Percentiles rank a stretch among this genome's conserved stretches.
Conservation (phyloP, 2,329 filamentous ascomycete species). For the Fusarium sterilihyphosum region DNA sequence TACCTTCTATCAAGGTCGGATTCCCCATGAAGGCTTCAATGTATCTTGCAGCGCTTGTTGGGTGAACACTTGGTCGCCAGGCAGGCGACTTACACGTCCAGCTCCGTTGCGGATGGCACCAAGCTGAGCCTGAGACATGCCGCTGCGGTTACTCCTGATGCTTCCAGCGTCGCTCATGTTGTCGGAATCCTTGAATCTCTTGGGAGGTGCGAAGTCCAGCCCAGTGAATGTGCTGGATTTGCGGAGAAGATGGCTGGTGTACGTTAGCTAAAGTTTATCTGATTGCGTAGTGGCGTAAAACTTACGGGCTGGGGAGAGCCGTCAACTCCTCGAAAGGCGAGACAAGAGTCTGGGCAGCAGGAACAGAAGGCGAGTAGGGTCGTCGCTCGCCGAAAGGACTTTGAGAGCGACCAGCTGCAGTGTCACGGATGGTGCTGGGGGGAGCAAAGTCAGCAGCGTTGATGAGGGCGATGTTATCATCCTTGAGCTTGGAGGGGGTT, state of each 20-base stretch:
- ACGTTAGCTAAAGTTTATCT: constrained; percentile 40
- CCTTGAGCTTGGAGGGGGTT: constrained; percentile 84
- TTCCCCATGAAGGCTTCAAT: constrained; percentile 69
- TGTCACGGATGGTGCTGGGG: constrained; percentile 72
- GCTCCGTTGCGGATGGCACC: constrained; percentile 82
- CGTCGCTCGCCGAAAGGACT: constrained; percentile 71
- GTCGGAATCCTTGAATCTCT: constrained; percentile 73
- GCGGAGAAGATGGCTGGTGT: constrained; percentile 71
- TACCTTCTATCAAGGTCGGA: constrained; percentile 54
- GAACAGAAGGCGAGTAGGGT: constrained; percentile 79
- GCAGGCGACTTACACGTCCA: constrained; percentile 86
- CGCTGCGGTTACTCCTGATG: constrained; percentile 72
- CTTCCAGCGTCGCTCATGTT: constrained; percentile 73
- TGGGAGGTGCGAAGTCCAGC: constrained; percentile 83
- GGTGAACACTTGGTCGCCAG: constrained; percentile 83
- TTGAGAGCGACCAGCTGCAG: constrained; percentile 74
- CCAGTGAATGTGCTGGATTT: constrained; percentile 82
- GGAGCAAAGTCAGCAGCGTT: constrained; percentile 87
- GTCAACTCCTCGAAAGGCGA: constrained; percentile 89
- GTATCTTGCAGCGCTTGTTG: constrained; percentile 70
- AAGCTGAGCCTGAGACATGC: constrained; percentile 76
- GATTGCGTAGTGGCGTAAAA: constrained; percentile 42
- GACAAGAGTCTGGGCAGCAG: constrained; percentile 79
- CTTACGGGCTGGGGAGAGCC: constrained; percentile 90
- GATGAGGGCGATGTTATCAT: constrained; percentile 78